Evolutionary conservation across 2,329 filamentous ascomycete genomes (phyloP).

Genomic region (Colletotrichum sp.): DNA sequence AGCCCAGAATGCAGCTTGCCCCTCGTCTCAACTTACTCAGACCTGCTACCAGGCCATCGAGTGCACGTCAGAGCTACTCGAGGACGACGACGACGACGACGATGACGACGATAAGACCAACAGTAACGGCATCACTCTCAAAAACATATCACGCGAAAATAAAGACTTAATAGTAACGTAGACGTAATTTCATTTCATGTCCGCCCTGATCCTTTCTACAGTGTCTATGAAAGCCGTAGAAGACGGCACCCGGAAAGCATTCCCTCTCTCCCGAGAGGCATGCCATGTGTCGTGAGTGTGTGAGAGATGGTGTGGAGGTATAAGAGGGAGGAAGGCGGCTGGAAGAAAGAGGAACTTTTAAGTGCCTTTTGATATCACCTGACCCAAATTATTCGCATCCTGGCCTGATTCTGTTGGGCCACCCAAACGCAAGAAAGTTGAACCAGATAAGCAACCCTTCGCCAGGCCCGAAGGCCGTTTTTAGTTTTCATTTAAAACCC

Average conservation of each 20-base stretch:
- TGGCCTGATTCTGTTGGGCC: conserved; percentile 17
- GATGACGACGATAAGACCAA: not conserved
- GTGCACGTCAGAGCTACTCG: not conserved
- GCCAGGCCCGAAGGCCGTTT: not conserved
- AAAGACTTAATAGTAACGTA: not conserved
- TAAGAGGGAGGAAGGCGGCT: conserved; percentile 14
- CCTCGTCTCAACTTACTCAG: not conserved
- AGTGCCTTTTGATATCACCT: conserved; percentile 23
- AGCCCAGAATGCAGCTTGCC: not conserved
- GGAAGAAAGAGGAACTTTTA: conserved; percentile 24
- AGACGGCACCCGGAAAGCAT: conserved; percentile 20
- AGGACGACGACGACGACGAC: not conserved
- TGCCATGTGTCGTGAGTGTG: conserved; percentile 19
- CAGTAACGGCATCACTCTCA: not conserved
- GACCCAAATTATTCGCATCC: conserved; percentile 23
- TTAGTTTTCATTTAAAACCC: not conserved
- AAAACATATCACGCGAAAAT: accelerated
- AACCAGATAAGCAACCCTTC: conserved; percentile 14
- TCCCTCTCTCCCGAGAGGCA: conserved; percentile 16
- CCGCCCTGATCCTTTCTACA: conserved; percentile 25
- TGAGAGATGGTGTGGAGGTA: conserved; percentile 17
- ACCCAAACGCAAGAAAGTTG: conserved; percentile 23
- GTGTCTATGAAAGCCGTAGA: conserved; percentile 23
- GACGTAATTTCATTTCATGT: conserved; percentile 26
- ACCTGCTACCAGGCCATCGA: not conserved